Conservation (phyloP, 192 early-diverging fungal genomes). For the Backusella parvicylindrica region DNA sequence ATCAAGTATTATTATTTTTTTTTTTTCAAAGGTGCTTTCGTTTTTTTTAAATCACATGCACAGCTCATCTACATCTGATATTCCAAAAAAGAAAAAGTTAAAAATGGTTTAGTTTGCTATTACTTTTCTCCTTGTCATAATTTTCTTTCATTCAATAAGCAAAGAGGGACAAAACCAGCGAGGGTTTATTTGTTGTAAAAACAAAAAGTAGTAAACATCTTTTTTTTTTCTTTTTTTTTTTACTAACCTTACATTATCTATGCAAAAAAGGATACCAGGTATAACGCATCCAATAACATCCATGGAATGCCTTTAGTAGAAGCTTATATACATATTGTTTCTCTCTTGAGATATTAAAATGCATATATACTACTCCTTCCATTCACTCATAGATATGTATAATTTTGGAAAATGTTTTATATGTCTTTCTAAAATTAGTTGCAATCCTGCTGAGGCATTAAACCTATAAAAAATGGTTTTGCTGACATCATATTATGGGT, state of each 20-base stretch:
- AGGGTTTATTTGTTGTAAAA: neutral
- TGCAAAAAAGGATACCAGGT: neutral
- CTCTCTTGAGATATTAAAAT: too few species aligned
- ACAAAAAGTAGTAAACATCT: too few species aligned
- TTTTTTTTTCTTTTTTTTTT: too few species aligned
- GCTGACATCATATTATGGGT: neutral
- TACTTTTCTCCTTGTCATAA: neutral
- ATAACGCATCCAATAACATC: neutral
- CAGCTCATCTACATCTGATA: neutral
- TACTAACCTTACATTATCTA: neutral
- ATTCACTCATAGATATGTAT: neutral
- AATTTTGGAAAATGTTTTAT: neutral
- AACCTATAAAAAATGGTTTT: neutral
- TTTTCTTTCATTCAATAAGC: neutral
- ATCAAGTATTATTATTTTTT: neutral
- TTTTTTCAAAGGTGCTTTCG: neutral
- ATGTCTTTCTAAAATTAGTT: neutral
- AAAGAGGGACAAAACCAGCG: neutral
- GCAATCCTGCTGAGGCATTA: neutral
- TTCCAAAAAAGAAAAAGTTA: neutral
- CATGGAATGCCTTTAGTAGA: neutral
- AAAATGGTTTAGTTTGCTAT: neutral
- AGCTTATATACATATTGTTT: neutral
- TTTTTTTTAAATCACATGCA: neutral
- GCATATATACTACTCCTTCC: too few species aligned